Conservation (phyloP, 225 moss, liverwort and hornwort genomes). For the Sphagnum contortum region DNA sequence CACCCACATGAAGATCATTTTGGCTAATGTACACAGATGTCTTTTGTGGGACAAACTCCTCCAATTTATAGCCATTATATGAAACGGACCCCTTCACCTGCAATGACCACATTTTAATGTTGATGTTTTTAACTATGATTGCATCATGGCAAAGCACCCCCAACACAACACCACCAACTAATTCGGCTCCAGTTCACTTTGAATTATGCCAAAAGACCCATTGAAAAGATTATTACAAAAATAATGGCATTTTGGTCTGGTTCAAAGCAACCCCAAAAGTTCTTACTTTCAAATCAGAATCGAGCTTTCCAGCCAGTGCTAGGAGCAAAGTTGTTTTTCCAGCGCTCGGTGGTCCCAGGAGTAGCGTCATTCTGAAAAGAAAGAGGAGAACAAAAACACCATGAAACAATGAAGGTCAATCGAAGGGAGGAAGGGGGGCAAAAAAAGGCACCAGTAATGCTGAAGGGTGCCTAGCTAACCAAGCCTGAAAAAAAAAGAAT, state of each 20-base stretch:
- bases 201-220: no score
- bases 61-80: conserved; percentile 21
- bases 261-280: neutral
- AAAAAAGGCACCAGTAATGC: neutral
- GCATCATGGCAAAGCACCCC: neutral
- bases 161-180: neutral
- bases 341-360: conserved; percentile 29
- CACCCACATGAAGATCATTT: conserved; percentile 22
- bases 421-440: neutral
- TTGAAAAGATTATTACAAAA: no score
- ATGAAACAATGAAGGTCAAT: neutral
- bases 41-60: conserved; percentile 29
- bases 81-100: conserved; percentile 12
- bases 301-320: conserved; percentile 19
- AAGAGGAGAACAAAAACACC: neutral
- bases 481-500: no score
- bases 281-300: conserved; percentile 11
- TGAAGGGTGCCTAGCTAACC: neutral
- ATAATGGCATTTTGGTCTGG: neutral
- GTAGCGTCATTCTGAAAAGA: conserved; percentile 7
- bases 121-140: no score
- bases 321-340: conserved; percentile 25
- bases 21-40: conserved; percentile 32
- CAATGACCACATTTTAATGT: no score
- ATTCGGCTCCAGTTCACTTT: neutral